phyloP scores from a whole-genome alignment of 192 early-diverging fungal species.

The Backusella tuberculispora region DNA sequence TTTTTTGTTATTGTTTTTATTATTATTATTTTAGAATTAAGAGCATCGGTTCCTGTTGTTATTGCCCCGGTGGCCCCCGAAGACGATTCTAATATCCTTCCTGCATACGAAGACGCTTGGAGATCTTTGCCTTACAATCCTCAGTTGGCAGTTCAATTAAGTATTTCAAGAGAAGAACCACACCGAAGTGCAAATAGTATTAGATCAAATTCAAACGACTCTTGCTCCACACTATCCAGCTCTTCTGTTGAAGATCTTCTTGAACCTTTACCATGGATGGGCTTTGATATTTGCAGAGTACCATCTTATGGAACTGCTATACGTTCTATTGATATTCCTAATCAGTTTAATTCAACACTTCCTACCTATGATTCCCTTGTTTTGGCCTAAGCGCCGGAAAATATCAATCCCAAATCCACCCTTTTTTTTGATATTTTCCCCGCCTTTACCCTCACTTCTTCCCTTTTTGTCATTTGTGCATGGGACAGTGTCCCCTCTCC shows the following conservation, averaged over 20 bases:
- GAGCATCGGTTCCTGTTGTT: slow-evolving; percentile 37
- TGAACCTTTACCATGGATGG: slow-evolving; percentile 18
- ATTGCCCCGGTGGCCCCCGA: slow-evolving; percentile 27
- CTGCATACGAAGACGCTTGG: slow-evolving; percentile 29
- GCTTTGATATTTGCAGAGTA: slow-evolving; percentile 30
- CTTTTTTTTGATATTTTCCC: not conserved
- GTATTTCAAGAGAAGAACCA: not conserved
- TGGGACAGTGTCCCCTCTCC: not conserved
- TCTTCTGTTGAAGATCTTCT: not conserved
- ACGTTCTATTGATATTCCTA: slow-evolving; percentile 18
- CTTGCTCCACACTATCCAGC: slow-evolving; percentile 5
- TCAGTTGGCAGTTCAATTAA: not conserved
- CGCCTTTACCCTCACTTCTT: not conserved
- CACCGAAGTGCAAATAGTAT: not conserved
- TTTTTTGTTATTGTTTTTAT: too few species aligned
- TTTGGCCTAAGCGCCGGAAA: not conserved
- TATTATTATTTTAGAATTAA: slow-evolving; percentile 35
- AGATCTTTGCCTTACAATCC: slow-evolving; percentile 27
- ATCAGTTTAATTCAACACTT: slow-evolving; percentile 3
- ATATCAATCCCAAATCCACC: not conserved
- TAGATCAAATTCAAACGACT: not conserved
- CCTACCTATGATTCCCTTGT: slow-evolving; percentile 35
- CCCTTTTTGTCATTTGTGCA: not conserved
- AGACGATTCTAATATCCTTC: slow-evolving; percentile 32
- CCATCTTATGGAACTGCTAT: slow-evolving; percentile 40